Conservation (phyloP, 2,329 filamentous ascomycete genomes). For the Beauveria bassiana region DNA sequence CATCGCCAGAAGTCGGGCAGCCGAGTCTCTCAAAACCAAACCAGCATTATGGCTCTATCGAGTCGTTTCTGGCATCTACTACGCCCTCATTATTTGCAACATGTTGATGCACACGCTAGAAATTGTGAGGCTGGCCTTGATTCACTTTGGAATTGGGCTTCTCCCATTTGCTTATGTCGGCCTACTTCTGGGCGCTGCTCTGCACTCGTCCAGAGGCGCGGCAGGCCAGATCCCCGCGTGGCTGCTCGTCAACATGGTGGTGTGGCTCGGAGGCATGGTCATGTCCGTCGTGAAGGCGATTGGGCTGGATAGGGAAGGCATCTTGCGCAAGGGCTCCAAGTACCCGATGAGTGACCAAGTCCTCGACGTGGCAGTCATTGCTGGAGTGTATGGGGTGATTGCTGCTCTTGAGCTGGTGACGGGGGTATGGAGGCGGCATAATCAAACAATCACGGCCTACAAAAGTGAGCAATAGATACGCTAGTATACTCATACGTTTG, state of each 20-base stretch:
- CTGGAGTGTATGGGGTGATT: slow-evolving; percentile 6
- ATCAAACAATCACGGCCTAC: not conserved
- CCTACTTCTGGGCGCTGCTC: not conserved
- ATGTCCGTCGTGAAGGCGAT: slow-evolving; percentile 4
- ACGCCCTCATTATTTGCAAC: slow-evolving; percentile 3
- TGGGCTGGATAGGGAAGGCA: not conserved
- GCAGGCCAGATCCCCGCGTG: not conserved
- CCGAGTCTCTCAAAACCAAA: not conserved
- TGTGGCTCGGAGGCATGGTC: slow-evolving; percentile 4
- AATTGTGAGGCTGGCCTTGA: slow-evolving; percentile 3
- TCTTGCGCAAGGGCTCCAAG: slow-evolving; percentile 1
- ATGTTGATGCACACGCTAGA: slow-evolving; percentile 9
- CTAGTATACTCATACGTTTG: not conserved
- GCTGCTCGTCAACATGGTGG: slow-evolving; percentile 1
- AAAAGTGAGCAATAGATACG: not conserved
- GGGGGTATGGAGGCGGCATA: not conserved
- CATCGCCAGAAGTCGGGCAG: not conserved
- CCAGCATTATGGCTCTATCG: not conserved
- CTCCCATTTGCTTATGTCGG: slow-evolving; percentile 7
- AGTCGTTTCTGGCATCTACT: not conserved
- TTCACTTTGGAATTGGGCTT: slow-evolving; percentile 6
- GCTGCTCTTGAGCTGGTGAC: not conserved
- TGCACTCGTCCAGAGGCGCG: slow-evolving; percentile 1
- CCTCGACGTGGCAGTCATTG: slow-evolving; percentile 7
- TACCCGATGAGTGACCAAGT: slow-evolving; percentile 10